Base-by-base conservation (phyloP, 495 filamentous ascomycete species). In the Aspergillus steynii region DNA sequence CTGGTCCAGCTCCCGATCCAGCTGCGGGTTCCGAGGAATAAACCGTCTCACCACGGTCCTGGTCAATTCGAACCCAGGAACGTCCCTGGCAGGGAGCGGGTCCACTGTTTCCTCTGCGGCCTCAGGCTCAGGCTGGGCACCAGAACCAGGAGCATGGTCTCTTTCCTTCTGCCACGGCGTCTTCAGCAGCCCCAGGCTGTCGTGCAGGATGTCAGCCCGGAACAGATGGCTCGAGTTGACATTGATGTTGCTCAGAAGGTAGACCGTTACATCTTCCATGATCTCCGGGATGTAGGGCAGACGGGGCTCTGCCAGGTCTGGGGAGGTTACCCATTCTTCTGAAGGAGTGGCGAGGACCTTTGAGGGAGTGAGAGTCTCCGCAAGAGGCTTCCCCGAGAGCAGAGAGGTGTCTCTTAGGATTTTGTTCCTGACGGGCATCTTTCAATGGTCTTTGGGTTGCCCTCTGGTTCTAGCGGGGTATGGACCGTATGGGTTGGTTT, bases 181-280 rank as follows among this genome's bases (percentile, higher is more conserved):
- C 62, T 60, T 64, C 50, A 73, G 76, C 65, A 63, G 50, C 1
- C 69, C 64, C 26, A 51, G 37, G 64, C 80, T 85, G 63, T 89
- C 80, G 58, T 81, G 85, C 29, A 91, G 80, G 50, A 97, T 91
- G 73, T 97, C 93, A 10, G 93, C 93, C 26, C 94, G 86, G 68
- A 96, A 92, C 3, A 97, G 82, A 79, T 88, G 87, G 15, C 81
- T 88, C 3, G 90, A 90, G 62, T 90, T 94, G 78, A 94, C 83
- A 61, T 96, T 96, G 7, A 93, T 93, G 71, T 96, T 96, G 51
- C 80, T 80, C 65, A 96, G 82, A 49, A 96, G 82, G 61, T 91
- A 91, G 55, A 85, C 69, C 80, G 91, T 87, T 51, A 90, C 83
- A 32, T 81, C 71, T 37, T 78, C 68, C 69, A 93, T 92, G 52